Evolutionary conservation across 305 asterid genomes (phyloP), one percentile per base, ranked within the genome.

Genomic region (Fraxinus xanthoxyloides): DNA sequence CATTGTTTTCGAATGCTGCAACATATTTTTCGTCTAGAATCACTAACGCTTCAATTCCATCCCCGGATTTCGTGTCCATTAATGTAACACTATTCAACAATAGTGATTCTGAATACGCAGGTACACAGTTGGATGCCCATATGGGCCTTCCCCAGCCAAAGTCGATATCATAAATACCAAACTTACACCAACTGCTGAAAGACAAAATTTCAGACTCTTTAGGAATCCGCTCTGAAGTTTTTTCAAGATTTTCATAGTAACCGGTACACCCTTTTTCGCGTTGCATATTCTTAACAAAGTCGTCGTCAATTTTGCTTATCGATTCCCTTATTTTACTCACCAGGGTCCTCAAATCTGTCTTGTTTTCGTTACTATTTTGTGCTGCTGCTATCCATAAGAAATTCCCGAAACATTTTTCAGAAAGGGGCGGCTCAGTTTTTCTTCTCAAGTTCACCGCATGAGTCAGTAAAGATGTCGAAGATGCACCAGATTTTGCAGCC

Each of bases 371-470:
- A 23, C 23, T 38, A 34, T 38, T n/a, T 24, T 51, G 17, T 7
- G 80, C 79, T n/a, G 80, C 69, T 28, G 85, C 69, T 15, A 83
- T 2, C 78, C 82, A 80, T 8, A 75, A 10, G 72, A 78, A 83
- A 30, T 83, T 83, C n/a, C 85, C 85, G n/a, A 78, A 78, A 43
- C 85, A 72, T 21, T 77, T 40, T 2, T 86, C 89, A 0, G 88
- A 70, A 0, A 86, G 79, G 0, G 83, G 83, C 13, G 88, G 84
- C 19, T 84, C 78, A 5, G 88, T 35, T 73, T 86, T 88, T 35
- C 90, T 63, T 48, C 92, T 81, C 86, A 90, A 82, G 91, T 86
- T 88, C 48, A 86, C 91, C 1, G 84, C 86, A 4, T 90, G 91
- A 5, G 85, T 90, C 43, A 88, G 84, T 15, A 86, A 13, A 2